A percentile compares a stretch with the other conserved stretches of the same genome.
Conservation (phyloP, 768 basidiomycete species). For the Amyloporia xantha region DNA sequence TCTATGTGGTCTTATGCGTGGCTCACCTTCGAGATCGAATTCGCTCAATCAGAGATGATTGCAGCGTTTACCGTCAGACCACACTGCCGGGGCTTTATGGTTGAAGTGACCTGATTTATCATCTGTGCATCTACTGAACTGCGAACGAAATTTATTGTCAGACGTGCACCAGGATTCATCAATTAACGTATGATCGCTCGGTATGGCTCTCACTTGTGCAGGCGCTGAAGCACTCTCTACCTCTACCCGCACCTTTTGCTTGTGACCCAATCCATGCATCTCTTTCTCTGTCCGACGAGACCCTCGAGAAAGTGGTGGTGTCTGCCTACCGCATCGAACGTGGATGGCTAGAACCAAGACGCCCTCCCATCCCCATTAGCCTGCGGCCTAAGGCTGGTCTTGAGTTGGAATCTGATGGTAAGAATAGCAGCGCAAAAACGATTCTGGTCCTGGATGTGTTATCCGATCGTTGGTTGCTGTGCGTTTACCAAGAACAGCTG, state of each 20-base stretch:
- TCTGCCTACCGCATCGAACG: slow-evolving; percentile 2
- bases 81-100: too few relatives aligned
- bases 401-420: background rate
- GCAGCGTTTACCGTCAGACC: too few relatives aligned
- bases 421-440: slow-evolving; percentile 7
- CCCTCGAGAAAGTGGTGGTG: slow-evolving; percentile 8
- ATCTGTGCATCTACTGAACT: too few relatives aligned
- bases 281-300: background rate
- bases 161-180: slow-evolving; percentile 12
- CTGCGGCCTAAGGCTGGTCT: slow-evolving; percentile 4
- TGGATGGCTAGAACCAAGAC: slow-evolving; percentile 13
- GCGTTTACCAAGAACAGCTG: slow-evolving; percentile 35
- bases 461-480: slow-evolving; percentile 42
- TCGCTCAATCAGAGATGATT: too few relatives aligned
- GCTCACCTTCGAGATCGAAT: too few relatives aligned
- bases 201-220: slow-evolving; percentile 17
- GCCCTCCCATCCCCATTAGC: slow-evolving; percentile 4
- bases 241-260: slow-evolving; percentile 10
- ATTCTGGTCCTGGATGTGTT: slow-evolving; percentile 36
- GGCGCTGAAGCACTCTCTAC: slow-evolving; percentile 4
- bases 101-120: too few relatives aligned
- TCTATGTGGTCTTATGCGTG: too few relatives aligned
- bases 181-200: slow-evolving; percentile 13
- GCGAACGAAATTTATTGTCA: too few relatives aligned
- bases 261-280: background rate